phyloP scores from a whole-genome alignment of 179 eudicot genomes.

The Nepenthes alata region DNA sequence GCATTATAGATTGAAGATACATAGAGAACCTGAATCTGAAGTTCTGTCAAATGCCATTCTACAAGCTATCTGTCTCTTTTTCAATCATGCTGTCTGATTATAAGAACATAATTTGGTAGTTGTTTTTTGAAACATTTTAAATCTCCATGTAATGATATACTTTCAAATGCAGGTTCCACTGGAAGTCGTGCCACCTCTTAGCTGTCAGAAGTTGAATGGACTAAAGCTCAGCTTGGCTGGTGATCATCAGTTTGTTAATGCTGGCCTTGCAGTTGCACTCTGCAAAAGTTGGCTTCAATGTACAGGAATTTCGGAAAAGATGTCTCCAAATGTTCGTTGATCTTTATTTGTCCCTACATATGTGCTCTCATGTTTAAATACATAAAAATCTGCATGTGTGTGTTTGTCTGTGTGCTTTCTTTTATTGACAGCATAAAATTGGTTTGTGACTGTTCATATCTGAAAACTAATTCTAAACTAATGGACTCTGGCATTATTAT shows the following conservation, averaged over 20 bases:
- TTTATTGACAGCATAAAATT: neutral
- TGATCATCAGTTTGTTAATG: conserved; percentile 71
- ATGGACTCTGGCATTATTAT: no score
- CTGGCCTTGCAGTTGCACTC: conserved; percentile 71
- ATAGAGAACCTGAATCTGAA: no score
- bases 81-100: no score
- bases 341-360: conserved; percentile 4
- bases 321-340: conserved; percentile 39
- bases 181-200: conserved; percentile 49
- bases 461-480: no score
- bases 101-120: no score
- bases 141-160: neutral
- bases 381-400: neutral
- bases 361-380: neutral
- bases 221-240: conserved; percentile 57
- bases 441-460: neutral
- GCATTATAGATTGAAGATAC: no score
- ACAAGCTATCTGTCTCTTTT: no score
- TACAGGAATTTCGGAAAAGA: conserved; percentile 39
- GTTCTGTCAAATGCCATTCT: no score
- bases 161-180: conserved; percentile 46
- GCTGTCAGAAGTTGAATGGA: conserved; percentile 31
- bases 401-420: neutral
- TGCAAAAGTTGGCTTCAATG: conserved; percentile 63
- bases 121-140: no score